Base-by-base conservation (phyloP, 2,329 filamentous ascomycete species). In the Penicillium brasilianum region DNA sequence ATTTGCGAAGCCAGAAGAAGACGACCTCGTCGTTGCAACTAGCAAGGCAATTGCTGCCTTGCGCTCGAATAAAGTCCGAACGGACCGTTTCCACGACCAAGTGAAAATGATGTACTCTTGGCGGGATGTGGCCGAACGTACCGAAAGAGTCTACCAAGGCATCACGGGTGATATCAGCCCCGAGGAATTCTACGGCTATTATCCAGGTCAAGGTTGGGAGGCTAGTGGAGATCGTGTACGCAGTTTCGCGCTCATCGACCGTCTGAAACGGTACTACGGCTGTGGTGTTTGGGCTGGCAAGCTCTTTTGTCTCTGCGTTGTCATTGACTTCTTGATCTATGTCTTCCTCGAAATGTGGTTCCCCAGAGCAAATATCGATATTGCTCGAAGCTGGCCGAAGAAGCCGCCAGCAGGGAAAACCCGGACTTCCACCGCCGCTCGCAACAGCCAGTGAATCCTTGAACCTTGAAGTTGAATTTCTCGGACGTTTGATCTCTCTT, bases 61-160 rank as follows among this genome's bases (percentile, higher is more conserved):
- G 58, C 88, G 94, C 48, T 90, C 90, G 6, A 94, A 93, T 68
- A 92, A 90, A 70, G 90, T 99, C 30, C 88, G 92, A 64, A 96
- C 95, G 0, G 94, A 98, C 75, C 87, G 90, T 44, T 99, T 99
- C 73, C 95, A 99, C 75, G 94, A 97, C 67, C 91, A 98, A 77
- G 95, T 99, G 64, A 93, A 94, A 77, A 91, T 91, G 81, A 98
- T 98, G 95, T 99, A 99, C 80, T 96, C 92, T 1, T 99, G 95
- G 95, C 91, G 91, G 30, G 94, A 99, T 75, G 94, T 99, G 30
- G 95, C 95, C 14, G 86, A 90, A 69, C 90, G 95, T 58, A 98
- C 95, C 0, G 95, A 99, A 78, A 86, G 94, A 32, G 95, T 99
- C 0, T 99, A 99, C 77, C 88, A 96, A 74, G 92, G 95, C 51